These are phyloP conservation scores for Climacium dendroides DNA, from an alignment of 225 moss, liverwort and hornwort species.

Conservation along the genomic window DNA sequence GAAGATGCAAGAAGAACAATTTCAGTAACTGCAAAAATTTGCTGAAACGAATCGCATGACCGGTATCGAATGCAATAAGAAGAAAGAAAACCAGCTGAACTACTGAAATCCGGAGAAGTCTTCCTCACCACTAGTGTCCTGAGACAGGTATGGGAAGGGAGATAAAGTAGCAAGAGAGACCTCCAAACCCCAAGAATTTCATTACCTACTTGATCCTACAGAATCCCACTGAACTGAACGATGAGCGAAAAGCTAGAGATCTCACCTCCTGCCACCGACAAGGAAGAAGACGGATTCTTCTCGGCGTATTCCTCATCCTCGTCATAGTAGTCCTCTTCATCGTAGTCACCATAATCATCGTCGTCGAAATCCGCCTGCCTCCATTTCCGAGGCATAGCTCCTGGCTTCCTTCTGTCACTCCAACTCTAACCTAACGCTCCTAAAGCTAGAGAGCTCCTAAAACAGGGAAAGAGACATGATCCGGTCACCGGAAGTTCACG, in stretches of 20 bases:
- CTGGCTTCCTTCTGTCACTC: not conserved
- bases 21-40: not conserved
- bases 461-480: not conserved
- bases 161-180: not conserved
- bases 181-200: not conserved
- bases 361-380: constrained; percentile 17
- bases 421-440: not conserved
- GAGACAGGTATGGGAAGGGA: not conserved
- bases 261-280: constrained; percentile 11
- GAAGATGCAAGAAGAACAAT: not conserved
- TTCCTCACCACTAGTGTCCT: not conserved
- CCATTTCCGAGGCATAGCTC: constrained; percentile 42
- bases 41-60: not conserved
- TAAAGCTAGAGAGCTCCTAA: not conserved
- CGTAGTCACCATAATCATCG: constrained; percentile 14
- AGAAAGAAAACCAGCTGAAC: not conserved
- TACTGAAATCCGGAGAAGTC: not conserved
- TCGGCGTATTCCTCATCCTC: not conserved
- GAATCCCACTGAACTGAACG: not conserved
- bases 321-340: constrained; percentile 8
- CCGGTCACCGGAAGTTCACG: not conserved
- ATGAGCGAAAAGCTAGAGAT: not conserved
- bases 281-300: not conserved
- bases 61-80: not conserved
- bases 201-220: not conserved